Evolutionary conservation across 192 early-diverging fungal species (phyloP), one percentile per base, ranked within the genome.

Genomic region (Podila epicladia): DNA sequence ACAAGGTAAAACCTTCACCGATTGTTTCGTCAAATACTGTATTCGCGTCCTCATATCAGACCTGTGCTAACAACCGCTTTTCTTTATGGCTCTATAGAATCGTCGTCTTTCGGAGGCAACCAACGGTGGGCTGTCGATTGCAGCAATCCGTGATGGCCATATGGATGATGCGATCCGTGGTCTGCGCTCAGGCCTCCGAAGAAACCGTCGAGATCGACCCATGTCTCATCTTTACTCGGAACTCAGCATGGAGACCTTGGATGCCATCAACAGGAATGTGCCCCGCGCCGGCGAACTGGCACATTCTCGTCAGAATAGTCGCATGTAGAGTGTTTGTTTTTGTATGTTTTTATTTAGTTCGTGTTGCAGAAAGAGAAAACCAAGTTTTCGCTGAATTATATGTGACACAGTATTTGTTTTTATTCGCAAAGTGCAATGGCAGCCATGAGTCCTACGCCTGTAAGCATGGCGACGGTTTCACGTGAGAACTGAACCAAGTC

Each of bases 371-470:
- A 45, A 45, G 41, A 9, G 41, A 45, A 45, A 8, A 45, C 2
- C 41, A 15, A 0, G 41, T 45, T 45, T 45, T 45, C 41, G 12
- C 4, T 45, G 41, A 11, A 15, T 8, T 9, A 17, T 45, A 1
- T 45, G 12, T 17, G 41, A 12, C 41, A 45, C 0, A 0, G 13
- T 45, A 15, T 45, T 17, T 3, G 15, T 22, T 15, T 64, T 65
- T 73, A 80, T 69, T 94, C 93, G 80, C 89, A 90, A 80, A 91
- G 88, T 15, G 93, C 92, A 83, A 95, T 95, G 28, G 85, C 73
- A 5, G 86, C 86, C 93, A 95, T 95, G 82, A 95, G 88, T 4
- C 75, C 89, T 19, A 93, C 71, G 37, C 93, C 93, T 58, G 94
- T 75, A 55, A 91, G 69, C 92, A 95, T 92, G 32, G 92, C 91